Evolutionary conservation across 768 basidiomycete genomes (phyloP), one percentile per base, ranked within the genome.

Genomic region (Collybia nuda): DNA sequence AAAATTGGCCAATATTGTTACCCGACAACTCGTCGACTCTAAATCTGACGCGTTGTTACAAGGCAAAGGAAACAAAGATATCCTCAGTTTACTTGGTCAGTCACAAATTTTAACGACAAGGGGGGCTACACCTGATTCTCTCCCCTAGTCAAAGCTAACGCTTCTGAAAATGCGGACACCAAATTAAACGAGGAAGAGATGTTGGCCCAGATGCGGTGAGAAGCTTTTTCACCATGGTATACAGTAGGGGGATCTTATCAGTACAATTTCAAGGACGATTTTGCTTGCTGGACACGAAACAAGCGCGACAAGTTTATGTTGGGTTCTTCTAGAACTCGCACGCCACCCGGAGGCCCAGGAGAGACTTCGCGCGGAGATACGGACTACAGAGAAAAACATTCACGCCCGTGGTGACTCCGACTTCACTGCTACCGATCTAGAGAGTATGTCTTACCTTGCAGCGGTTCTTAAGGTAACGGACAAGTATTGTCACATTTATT

Each of bases 251-350:
- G 5, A 38, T 29, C 12, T 11, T 14, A 28, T 28, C 44, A 21
- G 18, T 23, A 3, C 18, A 29, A 18, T 7, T 12, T 17, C 15
- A 49, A 78, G 76, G 15, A 77, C 75, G 19, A 73, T 79, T 9
- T 56, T 78, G 9, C 55, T 80, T 9, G 76, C 76, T 36, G 77
- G 76, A 1, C 79, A 87, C 60, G 86, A 85, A 61, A 86, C 85
- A 3, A 82, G 79, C 44, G 76, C 85, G 3, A 80, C 75, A 32
- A 72, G 77, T 1, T 46, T 85, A 24, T 73, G 74, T 48, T 90
- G 85, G 84, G 73, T 79, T 6, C 65, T 90, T 6, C 70, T 84
- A 48, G 82, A 85, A 56, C 73, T 93, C 3, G 77, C 84, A 2
- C 75, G 71, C 36, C 67, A 82, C 53, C 82, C 78, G 0, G 70